phyloP scores from a whole-genome alignment of 768 basidiomycete genomes.

The Pleurotus ostreatus region DNA sequence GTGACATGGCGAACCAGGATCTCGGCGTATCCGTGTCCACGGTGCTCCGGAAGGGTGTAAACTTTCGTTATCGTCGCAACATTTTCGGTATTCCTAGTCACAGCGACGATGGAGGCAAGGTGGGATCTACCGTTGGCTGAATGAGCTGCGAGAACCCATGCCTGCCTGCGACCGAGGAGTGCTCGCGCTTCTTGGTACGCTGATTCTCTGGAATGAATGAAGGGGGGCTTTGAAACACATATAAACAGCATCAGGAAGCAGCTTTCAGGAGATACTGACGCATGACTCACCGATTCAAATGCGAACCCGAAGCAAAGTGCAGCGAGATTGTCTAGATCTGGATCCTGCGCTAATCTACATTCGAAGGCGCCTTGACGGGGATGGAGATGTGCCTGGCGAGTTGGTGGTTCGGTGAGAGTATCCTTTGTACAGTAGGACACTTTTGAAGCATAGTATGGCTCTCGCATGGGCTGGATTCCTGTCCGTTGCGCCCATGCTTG shows the following conservation, averaged over 20 bases:
- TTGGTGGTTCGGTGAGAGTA: constrained; percentile 27
- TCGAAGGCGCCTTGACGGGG: constrained; percentile 27
- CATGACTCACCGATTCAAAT: constrained; percentile 45
- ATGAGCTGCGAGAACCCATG: constrained; percentile 61
- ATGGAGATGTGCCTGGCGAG: constrained; percentile 39
- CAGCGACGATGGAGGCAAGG: constrained; percentile 65
- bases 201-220: constrained; percentile 34
- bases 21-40: constrained; percentile 54
- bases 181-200: constrained; percentile 49
- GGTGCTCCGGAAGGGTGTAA: constrained; percentile 51
- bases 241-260: neutral
- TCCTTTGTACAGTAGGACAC: constrained; percentile 49
- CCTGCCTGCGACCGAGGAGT: constrained; percentile 41
- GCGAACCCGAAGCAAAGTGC: constrained; percentile 55
- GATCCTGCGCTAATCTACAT: constrained; percentile 24
- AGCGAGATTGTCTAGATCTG: too few relatives aligned
- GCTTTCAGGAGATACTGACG: neutral
- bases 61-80: constrained; percentile 73
- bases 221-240: constrained; percentile 43
- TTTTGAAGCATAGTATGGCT: constrained; percentile 61
- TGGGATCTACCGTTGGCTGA: constrained; percentile 21
- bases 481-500: constrained; percentile 45
- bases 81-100: constrained; percentile 53
- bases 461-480: constrained; percentile 27
- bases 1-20: constrained; percentile 57